phyloP scores from a whole-genome alignment of 768 basidiomycete species.

The Saitozyma podzolica region DNA sequence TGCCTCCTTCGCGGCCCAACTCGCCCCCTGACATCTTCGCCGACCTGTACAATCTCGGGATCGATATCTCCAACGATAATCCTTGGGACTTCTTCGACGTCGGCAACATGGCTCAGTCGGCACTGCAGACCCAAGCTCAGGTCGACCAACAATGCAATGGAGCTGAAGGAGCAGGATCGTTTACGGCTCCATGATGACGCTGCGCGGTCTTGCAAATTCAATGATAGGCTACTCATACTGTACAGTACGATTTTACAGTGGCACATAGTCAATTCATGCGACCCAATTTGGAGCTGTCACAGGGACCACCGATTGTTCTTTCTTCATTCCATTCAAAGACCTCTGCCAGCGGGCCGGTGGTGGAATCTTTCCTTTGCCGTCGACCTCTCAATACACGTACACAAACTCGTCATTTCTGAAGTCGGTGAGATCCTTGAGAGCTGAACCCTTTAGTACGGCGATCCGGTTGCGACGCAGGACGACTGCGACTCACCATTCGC shows the following conservation, averaged over 20 bases:
- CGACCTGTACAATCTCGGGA: no score
- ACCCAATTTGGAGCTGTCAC: no score
- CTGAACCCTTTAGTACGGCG: neutral
- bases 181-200: neutral
- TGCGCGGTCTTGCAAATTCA: neutral
- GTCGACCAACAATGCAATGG: neutral
- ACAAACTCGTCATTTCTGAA: constrained; percentile 16
- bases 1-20: neutral
- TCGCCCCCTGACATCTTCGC: no score
- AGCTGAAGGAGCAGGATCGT: neutral
- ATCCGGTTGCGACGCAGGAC: no score
- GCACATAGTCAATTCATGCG: no score
- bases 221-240: no score
- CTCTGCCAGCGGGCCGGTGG: no score
- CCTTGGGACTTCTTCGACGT: neutral
- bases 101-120: neutral
- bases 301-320: no score
- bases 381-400: constrained; percentile 13
- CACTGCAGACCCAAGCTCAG: neutral
- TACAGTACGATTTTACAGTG: no score
- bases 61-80: neutral
- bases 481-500: neutral
- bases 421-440: constrained; percentile 12
- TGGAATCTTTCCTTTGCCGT: neutral
- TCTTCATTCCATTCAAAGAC: no score